These are phyloP conservation scores for Trichophyton mentagrophytes DNA, from an alignment of 2,329 filamentous ascomycete genomes.

Conservation along the genomic window DNA sequence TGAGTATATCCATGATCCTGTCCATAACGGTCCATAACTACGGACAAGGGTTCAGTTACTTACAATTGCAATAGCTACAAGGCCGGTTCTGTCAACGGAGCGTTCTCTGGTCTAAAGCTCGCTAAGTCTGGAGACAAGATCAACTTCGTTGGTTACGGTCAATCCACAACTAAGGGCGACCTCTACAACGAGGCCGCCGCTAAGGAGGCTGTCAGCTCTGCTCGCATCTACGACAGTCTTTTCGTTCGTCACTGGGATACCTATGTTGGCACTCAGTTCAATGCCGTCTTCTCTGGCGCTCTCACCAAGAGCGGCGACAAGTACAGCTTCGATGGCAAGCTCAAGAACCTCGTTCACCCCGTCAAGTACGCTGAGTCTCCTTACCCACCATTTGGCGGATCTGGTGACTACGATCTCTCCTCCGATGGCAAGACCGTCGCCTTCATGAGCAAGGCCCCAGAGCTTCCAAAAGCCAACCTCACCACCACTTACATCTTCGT, in stretches of 20 bases:
- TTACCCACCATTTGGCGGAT: conserved; percentile 57
- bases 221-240: conserved; percentile 58
- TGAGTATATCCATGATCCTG: conserved; percentile 14
- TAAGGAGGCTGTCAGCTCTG: conserved; percentile 49
- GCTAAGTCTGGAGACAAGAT: conserved; percentile 31
- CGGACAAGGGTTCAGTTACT: background rate
- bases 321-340: conserved; percentile 41
- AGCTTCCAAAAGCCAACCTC: conserved; percentile 40
- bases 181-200: conserved; percentile 54
- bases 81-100: conserved; percentile 26
- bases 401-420: conserved; percentile 61
- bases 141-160: conserved; percentile 43
- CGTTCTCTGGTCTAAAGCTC: conserved; percentile 29
- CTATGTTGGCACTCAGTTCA: conserved; percentile 57
- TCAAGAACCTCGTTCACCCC: conserved; percentile 35
- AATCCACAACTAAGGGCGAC: conserved; percentile 54
- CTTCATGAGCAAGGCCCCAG: conserved; percentile 33
- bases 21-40: background rate
- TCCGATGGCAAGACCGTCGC: conserved; percentile 29
- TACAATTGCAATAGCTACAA: conserved; percentile 23
- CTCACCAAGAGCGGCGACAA: conserved; percentile 34
- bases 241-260: conserved; percentile 76
- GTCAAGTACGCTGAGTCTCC: conserved; percentile 35
- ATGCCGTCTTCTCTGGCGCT: conserved; percentile 60
- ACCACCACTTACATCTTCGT: conserved; percentile 76